These are phyloP conservation scores for Cystobasidium ongulense DNA, from an alignment of 768 basidiomycete species.

Conservation along the genomic window DNA sequence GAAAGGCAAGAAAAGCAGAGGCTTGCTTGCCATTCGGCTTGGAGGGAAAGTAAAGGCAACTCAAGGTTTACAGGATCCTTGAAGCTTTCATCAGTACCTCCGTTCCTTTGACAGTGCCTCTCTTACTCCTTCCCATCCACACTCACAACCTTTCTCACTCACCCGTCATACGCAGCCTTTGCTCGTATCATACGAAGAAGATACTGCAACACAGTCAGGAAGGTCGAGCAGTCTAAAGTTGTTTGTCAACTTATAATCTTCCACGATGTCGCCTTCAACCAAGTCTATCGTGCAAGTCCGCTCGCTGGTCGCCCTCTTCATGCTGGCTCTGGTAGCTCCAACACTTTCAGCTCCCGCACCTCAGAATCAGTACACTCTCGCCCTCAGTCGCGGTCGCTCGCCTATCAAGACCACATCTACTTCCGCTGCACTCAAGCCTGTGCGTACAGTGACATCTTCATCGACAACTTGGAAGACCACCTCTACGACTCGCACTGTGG, in stretches of 20 bases:
- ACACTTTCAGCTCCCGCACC: neutral
- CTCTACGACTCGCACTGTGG: neutral
- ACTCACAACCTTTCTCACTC: neutral
- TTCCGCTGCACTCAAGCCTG: neutral
- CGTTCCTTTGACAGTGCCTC: neutral
- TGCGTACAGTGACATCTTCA: neutral
- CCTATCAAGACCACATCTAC: neutral
- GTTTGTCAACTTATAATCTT: neutral
- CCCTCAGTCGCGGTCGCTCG: neutral
- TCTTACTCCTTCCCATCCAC: neutral
- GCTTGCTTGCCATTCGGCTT: neutral
- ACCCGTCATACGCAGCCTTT: neutral
- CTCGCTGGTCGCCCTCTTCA: neutral
- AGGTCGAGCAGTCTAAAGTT: neutral
- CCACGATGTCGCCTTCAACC: neutral
- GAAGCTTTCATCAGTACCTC: neutral
- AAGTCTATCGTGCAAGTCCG: neutral
- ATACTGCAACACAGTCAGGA: neutral
- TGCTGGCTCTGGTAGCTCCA: neutral
- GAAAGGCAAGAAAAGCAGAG: neutral
- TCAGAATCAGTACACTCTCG: neutral
- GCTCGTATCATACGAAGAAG: neutral
- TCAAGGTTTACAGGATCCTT: neutral
- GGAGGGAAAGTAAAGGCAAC: neutral
- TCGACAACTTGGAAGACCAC: neutral